Evolutionary conservation across 2,329 filamentous ascomycete species (phyloP), one percentile per base, ranked within the genome.

Genomic region (Colletotrichum plurivorum): DNA sequence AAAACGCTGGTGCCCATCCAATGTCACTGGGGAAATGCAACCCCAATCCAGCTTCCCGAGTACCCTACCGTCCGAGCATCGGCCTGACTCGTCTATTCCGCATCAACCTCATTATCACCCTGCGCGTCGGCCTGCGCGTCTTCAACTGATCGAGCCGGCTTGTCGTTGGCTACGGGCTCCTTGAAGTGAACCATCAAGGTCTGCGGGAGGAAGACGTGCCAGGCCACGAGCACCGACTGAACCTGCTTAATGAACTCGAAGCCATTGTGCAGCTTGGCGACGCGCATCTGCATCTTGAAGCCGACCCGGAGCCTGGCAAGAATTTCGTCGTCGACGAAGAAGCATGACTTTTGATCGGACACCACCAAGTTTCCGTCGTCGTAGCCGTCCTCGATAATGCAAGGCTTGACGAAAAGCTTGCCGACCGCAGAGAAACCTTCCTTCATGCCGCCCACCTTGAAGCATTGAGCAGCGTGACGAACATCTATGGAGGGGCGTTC

Each of bases 111-210:
- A 36, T 55, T 16, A 5, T 13, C 15, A 8, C 31, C 39, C 6
- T 55, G 16, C 22, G 22, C 22, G 12, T 41, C 51, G 13, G 52
- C 53, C 12, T 55, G 76, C 2, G 73, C 77, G 57, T 84, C 73
- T 12, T 82, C 73, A 2, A 84, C 78, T 1, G 84, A 87, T 4
- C 82, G 84, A 2, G 83, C 80, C 3, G 83, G 83, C 0, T 86
- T 82, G 15, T 84, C 78, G 31, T 82, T 82, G 1, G 73, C 73
- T 3, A 76, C 75, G 0, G 91, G 90, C 25, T 86, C 80, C 77
- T 90, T 93, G 85, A 88, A 94, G 18, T 84, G 78, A 22, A 84
- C 74, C 90, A 95, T 93, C 72, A 93, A 81, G 72, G 91, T 88
- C 76, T 95, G 93, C 1, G 88, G 86, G 27, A 94, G 80, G 65